Conservation (phyloP, 495 filamentous ascomycete genomes). For the Aspergillus olivimuriae region DNA sequence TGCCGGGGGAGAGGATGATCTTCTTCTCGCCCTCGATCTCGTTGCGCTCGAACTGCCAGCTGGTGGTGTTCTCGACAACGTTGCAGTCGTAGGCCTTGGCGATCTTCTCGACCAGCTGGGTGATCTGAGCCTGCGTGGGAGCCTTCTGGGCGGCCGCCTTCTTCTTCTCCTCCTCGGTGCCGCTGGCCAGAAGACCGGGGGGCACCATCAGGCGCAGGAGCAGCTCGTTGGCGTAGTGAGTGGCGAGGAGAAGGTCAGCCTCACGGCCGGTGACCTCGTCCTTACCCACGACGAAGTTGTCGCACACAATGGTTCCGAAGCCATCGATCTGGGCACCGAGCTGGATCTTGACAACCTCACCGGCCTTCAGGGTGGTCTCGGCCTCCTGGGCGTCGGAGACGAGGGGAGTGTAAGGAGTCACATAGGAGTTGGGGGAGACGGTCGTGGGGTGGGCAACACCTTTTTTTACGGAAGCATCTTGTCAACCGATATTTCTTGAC, state of each 20-base stretch:
- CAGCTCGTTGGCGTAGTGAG: constrained; percentile 92
- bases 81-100: constrained; percentile 86
- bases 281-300: constrained; percentile 70
- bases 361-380: constrained; percentile 65
- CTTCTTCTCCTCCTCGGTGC: constrained; percentile 88
- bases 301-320: constrained; percentile 92
- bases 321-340: constrained; percentile 97
- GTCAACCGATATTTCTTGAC: neutral
- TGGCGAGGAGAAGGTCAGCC: constrained; percentile 85
- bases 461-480: constrained; percentile 23
- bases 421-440: constrained; percentile 86
- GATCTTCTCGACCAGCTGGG: constrained; percentile 81
- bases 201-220: constrained; percentile 87
- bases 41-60: constrained; percentile 90
- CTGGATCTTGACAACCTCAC: constrained; percentile 90
- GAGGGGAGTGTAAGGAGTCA: constrained; percentile 95
- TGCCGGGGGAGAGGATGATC: constrained; percentile 84
- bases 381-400: constrained; percentile 80
- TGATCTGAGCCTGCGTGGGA: constrained; percentile 77
- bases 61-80: constrained; percentile 94
- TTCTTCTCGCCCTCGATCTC: constrained; percentile 98
- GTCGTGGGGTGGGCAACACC: constrained; percentile 92
- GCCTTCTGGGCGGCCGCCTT: constrained; percentile 79
- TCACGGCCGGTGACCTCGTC: constrained; percentile 61
- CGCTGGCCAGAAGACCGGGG: constrained; percentile 72